Base-by-base conservation (phyloP, 495 filamentous ascomycete genomes). In the Penicillium coffeae region DNA sequence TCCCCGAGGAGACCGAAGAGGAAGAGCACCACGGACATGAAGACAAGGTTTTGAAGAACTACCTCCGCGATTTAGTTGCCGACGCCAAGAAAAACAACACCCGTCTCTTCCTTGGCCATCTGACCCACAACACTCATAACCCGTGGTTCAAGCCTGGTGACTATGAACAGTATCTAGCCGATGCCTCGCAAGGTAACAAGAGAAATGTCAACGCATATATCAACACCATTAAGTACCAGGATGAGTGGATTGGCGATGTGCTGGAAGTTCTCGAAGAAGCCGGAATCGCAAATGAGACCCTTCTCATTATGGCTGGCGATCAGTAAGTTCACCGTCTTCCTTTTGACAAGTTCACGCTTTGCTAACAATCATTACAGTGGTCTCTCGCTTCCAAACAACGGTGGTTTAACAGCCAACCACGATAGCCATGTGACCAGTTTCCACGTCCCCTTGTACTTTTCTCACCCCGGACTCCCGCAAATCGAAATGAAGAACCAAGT, bases 221-320 rank as follows among this genome's bases (percentile, higher is more conserved):
- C 1, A 75, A 75, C 33, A 64, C 65, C 40, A 49, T 73, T 25
- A 57, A 52, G 37, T 73, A 63, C 46, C 57, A 55, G n/a, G 70
- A 75, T 38, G 35, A 53, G 10, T 75, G 71, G 71, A 39, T 75
- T 13, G 45, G 47, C 2, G 58, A 63, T 18, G 62, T 70, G 14
- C 51, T 73, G n/a, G 39, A 65, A 0, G 33, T 72, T 14, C 45
- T 75, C 12, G 60, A 73, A 21, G 63, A 72, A 7, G 50, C 57
- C 8, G 69, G 62, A 15, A 63, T 73, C 7, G 61, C 66, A 9
- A 55, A 73, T 21, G 64, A 75, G 54, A 75, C 70, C 10, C 54
- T 75, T 20, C 51, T 75, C 10, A 63, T 73, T 9, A 63, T 73
- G 49, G 59, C 69, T 21, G 71, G 71, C 42, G 70, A 75, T 42